These are phyloP conservation scores for Trichoderma koningii DNA, from an alignment of 2,329 filamentous ascomycete species.

Conservation along the genomic window DNA sequence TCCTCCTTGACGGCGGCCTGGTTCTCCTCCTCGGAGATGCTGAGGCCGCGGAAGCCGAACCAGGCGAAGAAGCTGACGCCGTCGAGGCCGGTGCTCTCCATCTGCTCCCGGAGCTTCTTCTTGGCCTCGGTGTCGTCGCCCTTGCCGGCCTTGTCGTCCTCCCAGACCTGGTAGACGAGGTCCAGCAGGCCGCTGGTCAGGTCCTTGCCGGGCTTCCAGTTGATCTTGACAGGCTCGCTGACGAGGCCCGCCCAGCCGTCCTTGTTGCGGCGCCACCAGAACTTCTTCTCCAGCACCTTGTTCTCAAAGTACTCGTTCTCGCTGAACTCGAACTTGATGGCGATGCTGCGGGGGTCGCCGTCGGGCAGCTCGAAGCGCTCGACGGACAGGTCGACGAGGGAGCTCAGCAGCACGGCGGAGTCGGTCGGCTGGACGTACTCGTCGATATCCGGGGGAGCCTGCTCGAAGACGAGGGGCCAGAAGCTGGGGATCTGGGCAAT, in stretches of 20 bases:
- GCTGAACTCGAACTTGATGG: conserved; percentile 75
- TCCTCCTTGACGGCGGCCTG: conserved; percentile 28
- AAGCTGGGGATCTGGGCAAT: conserved; percentile 79
- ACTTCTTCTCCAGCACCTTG: conserved; percentile 81
- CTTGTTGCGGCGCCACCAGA: conserved; percentile 75
- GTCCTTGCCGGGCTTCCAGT: conserved; percentile 81
- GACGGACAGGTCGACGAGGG: conserved; percentile 70
- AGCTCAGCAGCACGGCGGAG: conserved; percentile 68
- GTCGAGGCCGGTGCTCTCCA: conserved; percentile 62
- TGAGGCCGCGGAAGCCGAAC: conserved; percentile 77
- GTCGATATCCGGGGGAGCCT: conserved; percentile 82
- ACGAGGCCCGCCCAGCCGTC: conserved; percentile 76
- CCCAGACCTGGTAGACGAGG: conserved; percentile 69
- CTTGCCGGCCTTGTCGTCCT: conserved; percentile 54
- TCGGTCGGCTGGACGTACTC: conserved; percentile 84
- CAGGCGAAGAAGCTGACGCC: conserved; percentile 82
- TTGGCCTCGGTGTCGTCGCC: conserved; percentile 49
- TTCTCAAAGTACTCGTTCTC: conserved; percentile 84
- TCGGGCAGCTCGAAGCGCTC: conserved; percentile 76
- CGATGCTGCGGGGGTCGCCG: conserved; percentile 79
- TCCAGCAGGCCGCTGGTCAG: conserved; percentile 78
- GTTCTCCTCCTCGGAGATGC: conserved; percentile 65
- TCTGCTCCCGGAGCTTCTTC: conserved; percentile 56
- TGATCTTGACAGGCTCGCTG: conserved; percentile 83
- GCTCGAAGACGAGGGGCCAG: conserved; percentile 92